Percentiles rank a stretch among this genome's conserved stretches.
phyloP scores from a whole-genome alignment of 306 rosid genomes.

The Glycine latifolia region DNA sequence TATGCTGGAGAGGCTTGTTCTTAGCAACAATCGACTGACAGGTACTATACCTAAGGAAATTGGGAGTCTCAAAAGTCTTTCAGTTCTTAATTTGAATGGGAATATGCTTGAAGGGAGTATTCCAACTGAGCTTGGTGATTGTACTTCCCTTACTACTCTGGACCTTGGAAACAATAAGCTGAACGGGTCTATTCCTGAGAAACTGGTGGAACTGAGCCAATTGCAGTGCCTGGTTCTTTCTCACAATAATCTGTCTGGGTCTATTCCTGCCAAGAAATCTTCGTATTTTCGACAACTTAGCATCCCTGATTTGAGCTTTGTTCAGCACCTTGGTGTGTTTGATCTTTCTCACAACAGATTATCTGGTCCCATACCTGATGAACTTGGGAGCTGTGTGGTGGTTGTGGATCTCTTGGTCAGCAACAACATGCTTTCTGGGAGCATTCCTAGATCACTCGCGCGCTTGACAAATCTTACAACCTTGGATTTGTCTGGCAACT shows the following conservation, averaged over 20 bases:
- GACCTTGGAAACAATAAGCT: slow-evolving; percentile 87
- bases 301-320: slow-evolving; percentile 86
- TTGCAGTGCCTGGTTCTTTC: slow-evolving; percentile 92
- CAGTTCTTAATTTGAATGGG: slow-evolving; percentile 80
- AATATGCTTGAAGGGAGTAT: slow-evolving; percentile 81
- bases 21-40: slow-evolving; percentile 67
- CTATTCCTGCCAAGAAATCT: slow-evolving; percentile 75
- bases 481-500: slow-evolving; percentile 88
- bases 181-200: slow-evolving; percentile 75
- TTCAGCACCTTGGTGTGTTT: slow-evolving; percentile 90
- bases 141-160: slow-evolving; percentile 74
- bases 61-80: slow-evolving; percentile 69
- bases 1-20: slow-evolving; percentile 72
- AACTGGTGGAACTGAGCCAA: slow-evolving; percentile 64
- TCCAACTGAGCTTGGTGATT: slow-evolving; percentile 71
- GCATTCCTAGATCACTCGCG: slow-evolving; percentile 72
- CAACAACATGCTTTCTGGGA: slow-evolving; percentile 82
- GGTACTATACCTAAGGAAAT: slow-evolving; percentile 82
- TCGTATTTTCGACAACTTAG: slow-evolving; percentile 71
- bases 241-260: slow-evolving; percentile 82
- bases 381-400: slow-evolving; percentile 69
- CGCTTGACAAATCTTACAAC: slow-evolving; percentile 76
- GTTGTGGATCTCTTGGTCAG: slow-evolving; percentile 75
- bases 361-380: slow-evolving; percentile 89
- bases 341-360: slow-evolving; percentile 86